phyloP scores from a whole-genome alignment of 805 yeast genomes.

The Starmera amethionina region DNA sequence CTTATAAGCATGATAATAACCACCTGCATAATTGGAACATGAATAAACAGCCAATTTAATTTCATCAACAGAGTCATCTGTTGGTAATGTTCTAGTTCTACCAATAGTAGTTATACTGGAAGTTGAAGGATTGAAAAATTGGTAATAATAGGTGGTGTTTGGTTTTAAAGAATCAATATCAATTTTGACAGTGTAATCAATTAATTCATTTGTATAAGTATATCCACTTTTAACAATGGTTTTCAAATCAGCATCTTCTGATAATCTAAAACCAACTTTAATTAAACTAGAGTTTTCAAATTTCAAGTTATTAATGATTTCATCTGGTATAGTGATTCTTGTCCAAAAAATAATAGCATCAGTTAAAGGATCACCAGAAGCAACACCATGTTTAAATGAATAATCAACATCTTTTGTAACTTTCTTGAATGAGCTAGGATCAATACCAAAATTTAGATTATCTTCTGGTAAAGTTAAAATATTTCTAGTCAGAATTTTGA shows the following conservation, averaged over 20 bases:
- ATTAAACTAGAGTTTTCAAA: too few relatives aligned
- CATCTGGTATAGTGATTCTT: background rate
- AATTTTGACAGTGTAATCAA: conserved; percentile 1
- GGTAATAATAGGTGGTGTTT: background rate
- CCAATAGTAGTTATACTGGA: background rate
- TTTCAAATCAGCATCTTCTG: background rate
- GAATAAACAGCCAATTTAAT: background rate
- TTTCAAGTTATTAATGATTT: background rate
- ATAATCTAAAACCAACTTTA: background rate
- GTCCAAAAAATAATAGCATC: conserved; percentile 1
- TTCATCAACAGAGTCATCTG: background rate
- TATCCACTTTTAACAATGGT: background rate
- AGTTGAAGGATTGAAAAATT: background rate
- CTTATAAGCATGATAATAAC: background rate
- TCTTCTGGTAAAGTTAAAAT: conserved; percentile 3
- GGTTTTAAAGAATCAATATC: background rate
- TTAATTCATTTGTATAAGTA: background rate
- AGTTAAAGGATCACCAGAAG: conserved; percentile 1
- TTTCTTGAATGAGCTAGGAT: too few relatives aligned
- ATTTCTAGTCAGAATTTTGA: conserved; percentile 4
- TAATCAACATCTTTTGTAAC: background rate
- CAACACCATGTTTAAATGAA: background rate
- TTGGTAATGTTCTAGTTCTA: background rate
- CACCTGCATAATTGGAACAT: background rate
- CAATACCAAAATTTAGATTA: conserved; percentile 2